Base-by-base conservation (phyloP, 257 asterid genomes). In the Solanum neorickii region DNA sequence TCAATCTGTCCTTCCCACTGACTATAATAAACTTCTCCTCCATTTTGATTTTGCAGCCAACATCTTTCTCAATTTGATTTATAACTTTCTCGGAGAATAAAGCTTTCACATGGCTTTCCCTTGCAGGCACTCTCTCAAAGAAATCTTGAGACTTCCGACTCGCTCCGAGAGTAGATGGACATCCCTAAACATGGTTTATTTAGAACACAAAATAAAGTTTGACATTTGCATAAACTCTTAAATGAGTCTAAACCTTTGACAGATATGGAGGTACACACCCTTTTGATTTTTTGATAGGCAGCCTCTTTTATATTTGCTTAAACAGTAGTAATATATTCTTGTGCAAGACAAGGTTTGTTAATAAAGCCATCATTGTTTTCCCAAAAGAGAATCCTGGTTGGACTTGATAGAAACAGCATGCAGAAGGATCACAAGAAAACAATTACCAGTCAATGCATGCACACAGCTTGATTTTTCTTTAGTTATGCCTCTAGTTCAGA, bases 91-190 rank as follows among this genome's bases (percentile, higher is more conserved):
- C 97, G 1, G 96, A 90, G 93, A 97, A 96, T 88, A 96, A 90
- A 89, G 95, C 96, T 93, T 93, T 97, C 85, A 96, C 98, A 25
- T 93, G 96, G 86, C 94, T 95, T 31, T 95, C 99, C 91, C 99
- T 93, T 12, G 99, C 99, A 83, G 99, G 98, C 76, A 97, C 98
- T 86, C 99, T 92, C 87, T 97, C 99, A 87, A 97, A 94, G 92
- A 96, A 97, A 90, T 97, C 99, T 92, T 97, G 99, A 41, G 98
- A 94, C 94, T 97, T 95, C 49, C 98, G 97, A 91, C 88, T 94
- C 47, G 98, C 98, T 90, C 99, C 99, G 60, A 97, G 98, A 23
- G 99, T 97, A 89, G 98, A 91, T 16, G 99, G 99, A 88, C 99
- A 97, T 85, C 99, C 99, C 99, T 97, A 87, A 74, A 83, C 87